phyloP scores from a whole-genome alignment of 768 basidiomycete species.

The Hortiboletus campestris region DNA sequence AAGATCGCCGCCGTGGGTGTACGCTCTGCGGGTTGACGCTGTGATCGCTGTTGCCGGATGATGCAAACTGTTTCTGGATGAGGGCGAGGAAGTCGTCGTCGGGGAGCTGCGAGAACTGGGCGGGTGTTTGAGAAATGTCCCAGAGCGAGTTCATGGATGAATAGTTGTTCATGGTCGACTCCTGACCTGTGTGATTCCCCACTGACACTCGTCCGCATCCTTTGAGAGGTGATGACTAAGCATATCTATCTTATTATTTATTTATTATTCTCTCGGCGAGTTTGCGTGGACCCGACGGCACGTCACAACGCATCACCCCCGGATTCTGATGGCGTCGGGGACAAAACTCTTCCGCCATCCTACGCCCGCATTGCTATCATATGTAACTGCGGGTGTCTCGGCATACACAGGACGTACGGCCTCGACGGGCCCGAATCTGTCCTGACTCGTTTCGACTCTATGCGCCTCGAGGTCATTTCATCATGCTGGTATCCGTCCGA shows the following conservation, averaged over 20 bases:
- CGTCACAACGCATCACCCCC: no score
- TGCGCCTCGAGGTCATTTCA: no score
- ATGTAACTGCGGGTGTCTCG: no score
- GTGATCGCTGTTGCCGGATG: conserved; percentile 33
- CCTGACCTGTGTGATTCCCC: conserved; percentile 4
- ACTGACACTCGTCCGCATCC: no score
- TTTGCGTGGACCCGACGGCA: no score
- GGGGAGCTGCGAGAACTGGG: conserved; percentile 58
- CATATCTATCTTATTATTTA: no score
- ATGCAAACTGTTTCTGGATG: conserved; percentile 71
- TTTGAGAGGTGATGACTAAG: no score
- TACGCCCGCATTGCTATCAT: no score
- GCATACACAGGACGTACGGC: no score
- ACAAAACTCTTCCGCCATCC: background rate
- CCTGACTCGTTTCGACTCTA: background rate
- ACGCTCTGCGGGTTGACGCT: no score
- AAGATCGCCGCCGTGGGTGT: conserved; percentile 26
- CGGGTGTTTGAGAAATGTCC: conserved; percentile 59
- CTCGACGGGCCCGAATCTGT: background rate
- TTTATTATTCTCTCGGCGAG: no score
- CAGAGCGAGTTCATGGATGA: conserved; percentile 53
- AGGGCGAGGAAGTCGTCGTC: conserved; percentile 79
- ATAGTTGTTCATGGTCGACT: conserved; percentile 33
- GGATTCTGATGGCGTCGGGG: background rate
- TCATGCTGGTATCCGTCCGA: no score